Evolutionary conservation across 2,329 filamentous ascomycete genomes (phyloP).

Genomic region (Boeremia lycopersici): DNA sequence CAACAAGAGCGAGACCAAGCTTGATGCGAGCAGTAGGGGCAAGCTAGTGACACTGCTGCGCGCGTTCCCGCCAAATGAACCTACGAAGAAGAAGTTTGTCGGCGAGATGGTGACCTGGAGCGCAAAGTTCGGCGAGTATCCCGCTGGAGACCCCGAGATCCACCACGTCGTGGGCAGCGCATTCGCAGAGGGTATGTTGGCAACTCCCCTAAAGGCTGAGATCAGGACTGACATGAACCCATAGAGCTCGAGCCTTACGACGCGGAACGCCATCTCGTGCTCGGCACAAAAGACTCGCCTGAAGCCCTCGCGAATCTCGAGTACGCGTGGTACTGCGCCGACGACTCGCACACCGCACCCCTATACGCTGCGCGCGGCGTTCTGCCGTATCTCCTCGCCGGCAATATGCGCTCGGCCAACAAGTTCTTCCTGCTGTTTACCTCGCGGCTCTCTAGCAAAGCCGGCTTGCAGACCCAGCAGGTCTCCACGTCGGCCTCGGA

Average conservation of each 20-base stretch:
- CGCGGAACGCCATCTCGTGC: constrained; percentile 84
- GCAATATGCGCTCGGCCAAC: constrained; percentile 89
- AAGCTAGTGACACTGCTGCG: constrained; percentile 78
- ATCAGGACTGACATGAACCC: not conserved
- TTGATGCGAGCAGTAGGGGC: constrained; percentile 75
- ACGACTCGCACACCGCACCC: constrained; percentile 85
- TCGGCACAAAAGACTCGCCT: constrained; percentile 88
- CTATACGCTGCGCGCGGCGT: constrained; percentile 85
- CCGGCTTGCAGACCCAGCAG: constrained; percentile 75
- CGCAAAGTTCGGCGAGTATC: constrained; percentile 80
- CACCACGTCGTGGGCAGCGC: constrained; percentile 89
- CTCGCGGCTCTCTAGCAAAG: constrained; percentile 65
- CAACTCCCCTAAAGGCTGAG: too few relatives aligned
- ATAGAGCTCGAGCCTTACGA: constrained; percentile 88
- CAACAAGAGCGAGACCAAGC: constrained; percentile 80
- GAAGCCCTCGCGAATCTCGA: constrained; percentile 81
- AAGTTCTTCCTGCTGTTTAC: constrained; percentile 80
- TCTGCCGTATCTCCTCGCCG: constrained; percentile 87
- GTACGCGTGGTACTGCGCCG: constrained; percentile 91
- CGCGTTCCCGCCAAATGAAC: constrained; percentile 81
- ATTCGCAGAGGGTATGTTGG: constrained; percentile 73
- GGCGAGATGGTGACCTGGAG: constrained; percentile 90
- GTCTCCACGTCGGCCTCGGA: constrained; percentile 77
- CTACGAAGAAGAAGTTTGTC: constrained; percentile 91
- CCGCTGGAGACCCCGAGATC: constrained; percentile 89